Percentiles rank a stretch among this genome's conserved stretches.
Conservation (phyloP, 2,329 filamentous ascomycete species). For the Cryphonectria naterciae region DNA sequence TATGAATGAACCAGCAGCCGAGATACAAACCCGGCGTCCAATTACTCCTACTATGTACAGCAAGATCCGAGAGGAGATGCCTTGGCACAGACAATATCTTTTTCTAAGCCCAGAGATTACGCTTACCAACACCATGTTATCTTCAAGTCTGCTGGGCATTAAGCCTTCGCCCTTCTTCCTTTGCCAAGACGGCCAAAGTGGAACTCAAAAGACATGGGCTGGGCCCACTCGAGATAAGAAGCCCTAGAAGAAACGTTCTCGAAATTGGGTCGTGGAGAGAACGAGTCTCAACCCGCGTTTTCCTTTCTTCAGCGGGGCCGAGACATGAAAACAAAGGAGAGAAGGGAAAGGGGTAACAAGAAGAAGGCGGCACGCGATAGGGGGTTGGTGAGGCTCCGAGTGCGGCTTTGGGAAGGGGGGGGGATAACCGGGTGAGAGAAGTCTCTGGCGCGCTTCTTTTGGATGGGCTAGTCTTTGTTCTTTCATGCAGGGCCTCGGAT, state of each 20-base stretch:
- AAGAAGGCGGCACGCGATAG: too few species aligned
- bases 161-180: not conserved
- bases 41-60: not conserved
- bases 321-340: not conserved
- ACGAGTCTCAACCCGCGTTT: not conserved
- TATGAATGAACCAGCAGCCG: slow-evolving; percentile 4
- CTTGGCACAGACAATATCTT: slow-evolving; percentile 6
- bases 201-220: not conserved
- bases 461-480: not conserved
- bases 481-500: slow-evolving; percentile 4
- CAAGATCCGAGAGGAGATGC: not conserved
- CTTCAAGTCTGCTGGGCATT: not conserved
- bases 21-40: not conserved
- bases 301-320: not conserved
- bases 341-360: too few species aligned
- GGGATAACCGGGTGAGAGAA: too few species aligned
- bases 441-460: not conserved
- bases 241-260: not conserved
- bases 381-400: not conserved
- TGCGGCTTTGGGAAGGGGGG: not conserved
- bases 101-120: slow-evolving; percentile 7
- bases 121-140: slow-evolving; percentile 7
- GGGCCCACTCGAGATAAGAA: slow-evolving; percentile 19
- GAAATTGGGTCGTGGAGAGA: not conserved
- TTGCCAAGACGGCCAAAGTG: slow-evolving; percentile 19